Conservation (phyloP, 352 stramenopile genomes). For the Saprolegnia diclina region DNA sequence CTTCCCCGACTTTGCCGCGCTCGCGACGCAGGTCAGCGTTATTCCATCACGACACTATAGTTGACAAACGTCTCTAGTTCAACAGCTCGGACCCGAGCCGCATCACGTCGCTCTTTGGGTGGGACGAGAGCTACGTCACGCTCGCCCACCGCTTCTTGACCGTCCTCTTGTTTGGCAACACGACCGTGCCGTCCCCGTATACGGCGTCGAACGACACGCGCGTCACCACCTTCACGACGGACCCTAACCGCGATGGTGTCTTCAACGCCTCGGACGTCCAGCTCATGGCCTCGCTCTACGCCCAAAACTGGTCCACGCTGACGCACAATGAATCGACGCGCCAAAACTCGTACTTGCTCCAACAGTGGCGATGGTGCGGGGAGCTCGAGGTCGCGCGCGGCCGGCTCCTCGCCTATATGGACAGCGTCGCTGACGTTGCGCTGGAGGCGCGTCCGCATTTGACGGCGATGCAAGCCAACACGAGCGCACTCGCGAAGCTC, state of each 20-base stretch:
- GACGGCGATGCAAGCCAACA: slow-evolving; percentile 37
- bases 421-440: background rate
- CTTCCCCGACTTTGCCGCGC: slow-evolving; percentile 39
- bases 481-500: slow-evolving; percentile 42
- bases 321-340: background rate
- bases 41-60: too few relatives aligned
- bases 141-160: slow-evolving; percentile 32
- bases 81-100: slow-evolving; percentile 27
- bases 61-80: too few relatives aligned
- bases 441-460: background rate
- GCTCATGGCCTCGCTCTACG: background rate
- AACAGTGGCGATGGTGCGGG: slow-evolving; percentile 7
- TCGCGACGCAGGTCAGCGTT: slow-evolving; percentile 33
- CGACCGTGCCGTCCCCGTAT: slow-evolving; percentile 45
- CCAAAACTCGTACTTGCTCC: slow-evolving; percentile 1
- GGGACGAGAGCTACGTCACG: slow-evolving; percentile 41
- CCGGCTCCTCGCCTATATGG: slow-evolving; percentile 8
- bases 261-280: slow-evolving; percentile 13
- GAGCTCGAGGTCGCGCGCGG: background rate
- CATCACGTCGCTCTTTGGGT: slow-evolving; percentile 44
- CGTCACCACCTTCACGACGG: slow-evolving; percentile 2
- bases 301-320: slow-evolving; percentile 9
- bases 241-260: background rate
- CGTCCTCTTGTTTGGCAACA: slow-evolving; percentile 39
- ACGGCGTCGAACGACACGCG: slow-evolving; percentile 16